These are phyloP conservation scores for Capsicum pubescens DNA, from an alignment of 257 asterid genomes.

Conservation along the genomic window DNA sequence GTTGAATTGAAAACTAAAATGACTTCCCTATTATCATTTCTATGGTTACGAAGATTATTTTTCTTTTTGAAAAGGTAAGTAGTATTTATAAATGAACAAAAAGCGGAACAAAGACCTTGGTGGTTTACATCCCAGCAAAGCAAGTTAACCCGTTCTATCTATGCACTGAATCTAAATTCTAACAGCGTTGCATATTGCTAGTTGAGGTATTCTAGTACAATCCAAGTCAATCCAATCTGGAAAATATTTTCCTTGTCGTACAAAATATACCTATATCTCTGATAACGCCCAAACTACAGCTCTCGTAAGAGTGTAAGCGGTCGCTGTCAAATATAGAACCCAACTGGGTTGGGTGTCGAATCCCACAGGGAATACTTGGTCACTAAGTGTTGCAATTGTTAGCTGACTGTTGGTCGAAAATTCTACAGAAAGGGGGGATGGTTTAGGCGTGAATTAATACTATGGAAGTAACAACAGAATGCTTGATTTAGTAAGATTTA, in stretches of 20 bases:
- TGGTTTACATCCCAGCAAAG: not conserved
- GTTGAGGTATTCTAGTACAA: not conserved
- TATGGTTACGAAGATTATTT: not conserved
- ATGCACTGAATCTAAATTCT: not conserved
- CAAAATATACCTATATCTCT: not conserved
- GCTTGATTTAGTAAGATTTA: too few relatives aligned
- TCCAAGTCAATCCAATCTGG: not conserved
- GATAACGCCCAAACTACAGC: too few relatives aligned
- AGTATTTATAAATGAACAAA: conserved; percentile 4
- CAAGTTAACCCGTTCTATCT: not conserved
- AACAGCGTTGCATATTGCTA: not conserved
- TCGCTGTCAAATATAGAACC: too few relatives aligned
- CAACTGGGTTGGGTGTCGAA: too few relatives aligned
- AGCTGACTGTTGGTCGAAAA: too few relatives aligned
- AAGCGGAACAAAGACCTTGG: not conserved
- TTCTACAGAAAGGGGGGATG: too few relatives aligned
- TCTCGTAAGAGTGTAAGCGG: too few relatives aligned
- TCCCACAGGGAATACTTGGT: too few relatives aligned
- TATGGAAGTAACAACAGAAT: too few relatives aligned
- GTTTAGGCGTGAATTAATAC: too few relatives aligned
- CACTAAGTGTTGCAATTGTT: too few relatives aligned
- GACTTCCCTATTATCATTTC: not conserved
- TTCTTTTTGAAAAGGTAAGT: not conserved
- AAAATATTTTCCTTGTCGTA: not conserved
- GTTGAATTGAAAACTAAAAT: not conserved